Conservation (phyloP, 208 protist genomes). For the Trypanosoma lewisi region DNA sequence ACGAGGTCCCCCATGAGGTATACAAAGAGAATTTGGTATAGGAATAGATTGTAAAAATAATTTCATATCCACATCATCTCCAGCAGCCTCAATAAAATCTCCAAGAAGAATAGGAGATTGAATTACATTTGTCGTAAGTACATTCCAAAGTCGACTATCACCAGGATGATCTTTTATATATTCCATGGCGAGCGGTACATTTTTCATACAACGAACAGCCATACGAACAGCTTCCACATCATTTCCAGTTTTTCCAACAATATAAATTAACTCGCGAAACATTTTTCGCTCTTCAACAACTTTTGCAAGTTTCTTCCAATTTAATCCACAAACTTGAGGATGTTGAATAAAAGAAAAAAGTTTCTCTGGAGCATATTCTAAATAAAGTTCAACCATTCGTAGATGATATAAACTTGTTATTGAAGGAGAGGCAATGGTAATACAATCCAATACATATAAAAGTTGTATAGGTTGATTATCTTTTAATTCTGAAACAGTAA, state of each 20-base stretch:
- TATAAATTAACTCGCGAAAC: slow-evolving; percentile 30
- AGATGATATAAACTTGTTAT: slow-evolving; percentile 23
- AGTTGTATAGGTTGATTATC: slow-evolving; percentile 21
- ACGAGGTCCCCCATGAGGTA: slow-evolving; percentile 14
- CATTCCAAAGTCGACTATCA: slow-evolving; percentile 18
- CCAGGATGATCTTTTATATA: slow-evolving; percentile 22
- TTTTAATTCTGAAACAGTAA: slow-evolving; percentile 18
- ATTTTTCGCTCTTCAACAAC: slow-evolving; percentile 23
- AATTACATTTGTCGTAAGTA: slow-evolving; percentile 23
- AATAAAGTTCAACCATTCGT: slow-evolving; percentile 24
- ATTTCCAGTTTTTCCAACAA: slow-evolving; percentile 32
- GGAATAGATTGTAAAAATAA: slow-evolving; percentile 25
- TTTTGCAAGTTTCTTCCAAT: slow-evolving; percentile 25
- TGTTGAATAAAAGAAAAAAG: slow-evolving; percentile 30
- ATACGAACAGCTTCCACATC: slow-evolving; percentile 27
- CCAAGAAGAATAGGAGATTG: slow-evolving; percentile 33
- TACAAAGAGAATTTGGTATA: slow-evolving; percentile 9
- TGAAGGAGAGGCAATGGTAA: slow-evolving; percentile 16
- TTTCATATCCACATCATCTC: slow-evolving; percentile 13
- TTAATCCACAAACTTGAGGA: slow-evolving; percentile 21
- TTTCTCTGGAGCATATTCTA: slow-evolving; percentile 23
- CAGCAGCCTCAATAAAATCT: slow-evolving; percentile 26
- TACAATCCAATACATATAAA: slow-evolving; percentile 21
- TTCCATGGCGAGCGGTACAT: slow-evolving; percentile 22
- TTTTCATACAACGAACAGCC: slow-evolving; percentile 27